A percentile compares a stretch with the other conserved stretches of the same genome.
Conservation (phyloP, 371 early-diverging fungal genomes). For the Thermomucor indicae-seudaticae region DNA sequence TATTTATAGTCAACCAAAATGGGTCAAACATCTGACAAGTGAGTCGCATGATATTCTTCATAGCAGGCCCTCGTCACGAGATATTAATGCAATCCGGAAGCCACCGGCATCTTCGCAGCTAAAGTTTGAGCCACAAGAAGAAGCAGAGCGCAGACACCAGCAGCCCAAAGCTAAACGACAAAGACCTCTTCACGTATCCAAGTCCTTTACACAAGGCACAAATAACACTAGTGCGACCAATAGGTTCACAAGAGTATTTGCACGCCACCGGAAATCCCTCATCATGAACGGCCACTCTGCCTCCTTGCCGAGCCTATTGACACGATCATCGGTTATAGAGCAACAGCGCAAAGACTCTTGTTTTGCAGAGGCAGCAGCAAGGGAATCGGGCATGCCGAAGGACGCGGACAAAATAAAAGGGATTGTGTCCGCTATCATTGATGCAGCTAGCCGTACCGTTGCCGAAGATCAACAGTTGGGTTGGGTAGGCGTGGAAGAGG, state of each 20-base stretch:
- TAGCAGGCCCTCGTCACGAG: no score
- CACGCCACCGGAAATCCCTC: constrained; percentile 21
- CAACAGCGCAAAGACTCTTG: neutral
- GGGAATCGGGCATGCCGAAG: neutral
- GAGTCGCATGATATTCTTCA: no score
- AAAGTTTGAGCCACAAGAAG: no score
- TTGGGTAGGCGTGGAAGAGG: constrained; percentile 24
- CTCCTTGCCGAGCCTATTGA: constrained; percentile 1
- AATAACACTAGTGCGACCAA: constrained; percentile 19
- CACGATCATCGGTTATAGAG: no score
- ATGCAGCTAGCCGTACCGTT: constrained; percentile 14
- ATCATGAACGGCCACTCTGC: constrained; percentile 2
- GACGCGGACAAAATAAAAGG: constrained; percentile 11
- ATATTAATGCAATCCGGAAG: neutral
- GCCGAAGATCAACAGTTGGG: constrained; percentile 14
- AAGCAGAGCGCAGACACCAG: neutral
- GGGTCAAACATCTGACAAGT: no score
- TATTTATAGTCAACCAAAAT: no score
- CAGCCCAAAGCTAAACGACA: constrained; percentile 9
- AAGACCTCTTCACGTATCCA: constrained; percentile 14
- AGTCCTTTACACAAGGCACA: constrained; percentile 9
- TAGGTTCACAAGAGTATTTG: constrained; percentile 26
- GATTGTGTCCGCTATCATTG: constrained; percentile 27
- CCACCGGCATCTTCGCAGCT: no score
- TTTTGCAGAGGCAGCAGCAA: neutral